Base-by-base conservation (phyloP, 192 early-diverging fungal genomes). In the Entophlyctis luteolus region DNA sequence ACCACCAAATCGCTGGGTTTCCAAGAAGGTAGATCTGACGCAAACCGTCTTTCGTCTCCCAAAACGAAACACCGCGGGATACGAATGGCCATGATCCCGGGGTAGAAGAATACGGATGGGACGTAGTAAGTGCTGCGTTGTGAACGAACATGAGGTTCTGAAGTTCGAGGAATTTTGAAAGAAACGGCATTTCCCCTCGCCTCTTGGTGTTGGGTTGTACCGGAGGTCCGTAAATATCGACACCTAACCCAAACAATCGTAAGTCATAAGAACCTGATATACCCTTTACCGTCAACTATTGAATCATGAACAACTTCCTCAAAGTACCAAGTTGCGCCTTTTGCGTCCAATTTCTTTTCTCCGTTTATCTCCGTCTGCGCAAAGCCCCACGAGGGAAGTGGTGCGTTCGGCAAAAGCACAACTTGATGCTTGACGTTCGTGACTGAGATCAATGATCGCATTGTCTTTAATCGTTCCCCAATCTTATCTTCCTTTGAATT, bases 91-190 rank as follows among this genome's bases (percentile, higher is more conserved):
- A 98, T 27, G 90, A 81, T 47, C 84, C 80, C 14, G 95, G 93
- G 2, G 72, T 80, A 48, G 95, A 96, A 42, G 91, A 91, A 83
- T 95, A 98, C 38, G 96, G 96, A 71, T 98, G 96, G 23, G 89
- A 77, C n/a, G 84, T 84, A 2, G 91, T 95, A 28, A 98, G 79
- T 8, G 84, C 91, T 55, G 89, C 81, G 71, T 98, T 98, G 74
- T 95, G 92, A 25, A 83, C 79, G 49, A 98, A 74, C 95, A 98
- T 98, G 22, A 89, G 77, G 4, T 71, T 68, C 75, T 98, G 94
- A 5, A 97, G 83, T 70, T 98, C 96, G 29, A 85, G 45, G 62
- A 89, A 98, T 78, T 98, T 96, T 6, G 71, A 63, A 18, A 94
- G 59, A 62, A 98, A 98, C 23, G 87, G 79, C 5, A 88, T 86